Base-by-base conservation (phyloP, 1,284 basidiomycete species). In the Cystobasidium sp. region DNA sequence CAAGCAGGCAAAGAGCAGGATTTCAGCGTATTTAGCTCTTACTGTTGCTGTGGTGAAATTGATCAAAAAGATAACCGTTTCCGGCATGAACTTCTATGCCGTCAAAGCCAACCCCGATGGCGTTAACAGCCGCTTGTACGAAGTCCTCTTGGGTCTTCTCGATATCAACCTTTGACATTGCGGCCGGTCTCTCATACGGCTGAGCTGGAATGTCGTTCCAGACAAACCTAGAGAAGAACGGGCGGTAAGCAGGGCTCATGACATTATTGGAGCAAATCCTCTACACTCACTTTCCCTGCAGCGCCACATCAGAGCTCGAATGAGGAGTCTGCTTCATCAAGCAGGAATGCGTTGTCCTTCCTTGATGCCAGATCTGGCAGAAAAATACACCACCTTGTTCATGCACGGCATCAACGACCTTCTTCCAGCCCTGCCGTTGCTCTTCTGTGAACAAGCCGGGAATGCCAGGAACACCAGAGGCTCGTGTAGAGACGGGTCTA, bases 21-120 rank as follows among this genome's bases (percentile, higher is more conserved):
- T 49, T 3, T 49, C 46, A 14, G 6, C 46, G 46, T 53, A 56
- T 53, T 51, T 18, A 3, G 3, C 8, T 44, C 56, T 24, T 41
- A 52, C 44, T 80, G 22, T 77, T 83, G 74, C 76, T 81, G 78
- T 88, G 87, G n/a, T 87, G 82, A 83, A 88, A 88, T 78, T 89
- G 87, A 76, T 86, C 82, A 73, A 88, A 74, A n/a, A 88, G 81
- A 77, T 87, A 87, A 0, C 86, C 86, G 75, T 76, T 78, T 18
- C 66, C 77, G 14, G 68, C 76, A 24, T 79, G 77, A n/a, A 81
- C 75, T 75, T 81, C 81, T 18, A 81, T 68, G 5, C 81, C 82
- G 68, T 83, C 82, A 69, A 79, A 81, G 5, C 82, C 82, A 8
- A 78, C 78, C 8, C 44, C 31, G 10, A 52, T 9, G 16, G 71